Evolutionary conservation across 805 yeast species (phyloP).

Genomic region (Clavispora santaluciae): DNA sequence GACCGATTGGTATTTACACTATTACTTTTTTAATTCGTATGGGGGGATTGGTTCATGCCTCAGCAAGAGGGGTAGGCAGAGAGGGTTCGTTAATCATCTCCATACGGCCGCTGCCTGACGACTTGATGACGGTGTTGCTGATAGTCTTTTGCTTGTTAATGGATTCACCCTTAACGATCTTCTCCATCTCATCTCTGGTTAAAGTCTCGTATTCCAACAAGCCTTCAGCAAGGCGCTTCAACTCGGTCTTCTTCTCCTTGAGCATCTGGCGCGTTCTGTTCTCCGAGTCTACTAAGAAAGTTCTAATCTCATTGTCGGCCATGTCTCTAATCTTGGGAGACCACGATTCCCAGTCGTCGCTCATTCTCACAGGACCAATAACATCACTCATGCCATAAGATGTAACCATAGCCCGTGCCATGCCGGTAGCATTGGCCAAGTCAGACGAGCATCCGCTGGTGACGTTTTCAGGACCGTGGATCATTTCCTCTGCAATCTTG

Average conservation of each 20-base stretch:
- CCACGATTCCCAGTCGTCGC: constrained; percentile 95
- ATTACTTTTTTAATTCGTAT: neutral
- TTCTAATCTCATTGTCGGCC: constrained; percentile 91
- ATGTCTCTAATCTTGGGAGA: constrained; percentile 79
- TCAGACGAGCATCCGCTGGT: constrained; percentile 96
- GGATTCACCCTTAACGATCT: constrained; percentile 74
- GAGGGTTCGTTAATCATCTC: constrained; percentile 17
- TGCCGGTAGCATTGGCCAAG: constrained; percentile 80
- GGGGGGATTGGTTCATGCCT: constrained; percentile 1
- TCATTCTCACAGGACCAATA: constrained; percentile 86
- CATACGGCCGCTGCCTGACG: constrained; percentile 14
- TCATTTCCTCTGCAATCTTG: constrained; percentile 90
- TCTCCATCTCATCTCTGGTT: constrained; percentile 85
- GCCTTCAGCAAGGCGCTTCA: constrained; percentile 87
- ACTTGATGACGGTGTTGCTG: constrained; percentile 60
- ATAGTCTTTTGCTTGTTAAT: constrained; percentile 63
- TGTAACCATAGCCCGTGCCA: constrained; percentile 96
- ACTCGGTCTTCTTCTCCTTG: constrained; percentile 57
- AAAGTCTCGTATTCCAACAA: constrained; percentile 92
- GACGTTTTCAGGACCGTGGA: constrained; percentile 86
- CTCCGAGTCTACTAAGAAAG: constrained; percentile 69
- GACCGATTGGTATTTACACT: neutral
- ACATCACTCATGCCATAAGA: constrained; percentile 93
- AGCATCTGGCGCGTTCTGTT: constrained; percentile 70
- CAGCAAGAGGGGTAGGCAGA: constrained; percentile 13